These are phyloP conservation scores for Colletotrichum navitas DNA, from an alignment of 2,329 filamentous ascomycete genomes.

Conservation along the genomic window DNA sequence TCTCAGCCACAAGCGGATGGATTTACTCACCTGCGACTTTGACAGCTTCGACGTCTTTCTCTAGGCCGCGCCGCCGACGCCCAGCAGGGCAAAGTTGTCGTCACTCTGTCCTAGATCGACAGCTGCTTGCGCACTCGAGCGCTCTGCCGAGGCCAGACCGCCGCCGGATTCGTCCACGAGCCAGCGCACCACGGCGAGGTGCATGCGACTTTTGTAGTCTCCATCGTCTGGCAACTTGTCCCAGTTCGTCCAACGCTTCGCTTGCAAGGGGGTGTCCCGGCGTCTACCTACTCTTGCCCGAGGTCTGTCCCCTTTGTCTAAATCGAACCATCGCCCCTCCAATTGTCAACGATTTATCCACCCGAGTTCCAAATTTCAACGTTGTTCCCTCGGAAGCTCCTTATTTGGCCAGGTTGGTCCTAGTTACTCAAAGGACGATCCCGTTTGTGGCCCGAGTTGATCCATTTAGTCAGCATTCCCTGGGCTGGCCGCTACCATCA, in stretches of 20 bases:
- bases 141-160: slow-evolving; percentile 16
- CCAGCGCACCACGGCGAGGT: slow-evolving; percentile 16
- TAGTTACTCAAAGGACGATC: background rate
- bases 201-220: slow-evolving; percentile 31
- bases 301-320: slow-evolving; percentile 37
- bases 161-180: slow-evolving; percentile 25
- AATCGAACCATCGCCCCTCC: slow-evolving; percentile 9
- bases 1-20: slow-evolving; percentile 37
- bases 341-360: slow-evolving; percentile 2
- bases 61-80: slow-evolving; percentile 24
- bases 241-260: slow-evolving; percentile 19
- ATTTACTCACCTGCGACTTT: slow-evolving; percentile 35
- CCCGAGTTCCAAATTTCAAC: slow-evolving; percentile 7
- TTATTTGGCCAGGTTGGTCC: slow-evolving; percentile 14
- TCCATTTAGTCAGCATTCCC: slow-evolving; percentile 16
- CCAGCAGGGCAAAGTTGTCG: slow-evolving; percentile 1
- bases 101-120: slow-evolving; percentile 20
- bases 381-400: slow-evolving; percentile 8
- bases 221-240: slow-evolving; percentile 29
- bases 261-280: slow-evolving; percentile 38
- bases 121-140: slow-evolving; percentile 29
- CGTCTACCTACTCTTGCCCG: slow-evolving; percentile 21
- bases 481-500: slow-evolving; percentile 21
- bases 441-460: slow-evolving; percentile 17
- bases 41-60: slow-evolving; percentile 33